Evolutionary conservation across 257 asterid species (phyloP).

Genomic region (Nicotiana tomentosiformis): DNA sequence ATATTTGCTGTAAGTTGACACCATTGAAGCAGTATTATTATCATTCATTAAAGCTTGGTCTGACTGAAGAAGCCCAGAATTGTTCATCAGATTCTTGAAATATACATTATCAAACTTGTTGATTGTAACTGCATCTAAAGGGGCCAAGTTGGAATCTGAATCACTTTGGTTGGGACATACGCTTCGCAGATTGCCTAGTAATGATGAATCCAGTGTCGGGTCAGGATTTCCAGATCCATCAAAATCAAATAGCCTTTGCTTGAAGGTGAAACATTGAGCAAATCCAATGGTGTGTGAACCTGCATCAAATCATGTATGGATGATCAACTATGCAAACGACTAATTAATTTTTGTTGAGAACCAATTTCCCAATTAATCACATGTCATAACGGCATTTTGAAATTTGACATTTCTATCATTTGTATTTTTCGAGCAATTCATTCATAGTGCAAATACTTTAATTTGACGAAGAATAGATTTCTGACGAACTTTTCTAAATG

Average conservation of each 20-base stretch:
- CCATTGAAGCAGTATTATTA: constrained; percentile 46
- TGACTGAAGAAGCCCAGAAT: constrained; percentile 50
- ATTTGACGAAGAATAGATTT: too few species aligned
- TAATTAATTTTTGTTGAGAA: neutral
- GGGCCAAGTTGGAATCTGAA: constrained; percentile 50
- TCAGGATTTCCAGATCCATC: constrained; percentile 82
- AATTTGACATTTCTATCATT: too few species aligned
- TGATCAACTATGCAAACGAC: neutral
- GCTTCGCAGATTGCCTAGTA: constrained; percentile 32
- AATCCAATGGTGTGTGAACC: constrained; percentile 80
- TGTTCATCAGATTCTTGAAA: constrained; percentile 45
- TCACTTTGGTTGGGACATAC: constrained; percentile 40
- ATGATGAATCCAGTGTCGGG: constrained; percentile 41
- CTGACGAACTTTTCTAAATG: too few species aligned
- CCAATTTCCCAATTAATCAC: neutral
- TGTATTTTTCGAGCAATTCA: too few species aligned
- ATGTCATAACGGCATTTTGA: too few species aligned
- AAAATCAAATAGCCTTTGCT: constrained; percentile 54
- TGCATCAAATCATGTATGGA: constrained; percentile 14
- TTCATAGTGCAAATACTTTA: too few species aligned
- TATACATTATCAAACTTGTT: constrained; percentile 56
- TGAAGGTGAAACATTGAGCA: constrained; percentile 70
- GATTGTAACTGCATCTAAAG: constrained; percentile 36
- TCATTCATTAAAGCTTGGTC: constrained; percentile 64
- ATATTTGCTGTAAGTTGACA: constrained; percentile 33